Percentiles rank a stretch among this genome's conserved stretches.
Conservation (phyloP, 129 eudicot genomes). For the Deinandra increscens region DNA sequence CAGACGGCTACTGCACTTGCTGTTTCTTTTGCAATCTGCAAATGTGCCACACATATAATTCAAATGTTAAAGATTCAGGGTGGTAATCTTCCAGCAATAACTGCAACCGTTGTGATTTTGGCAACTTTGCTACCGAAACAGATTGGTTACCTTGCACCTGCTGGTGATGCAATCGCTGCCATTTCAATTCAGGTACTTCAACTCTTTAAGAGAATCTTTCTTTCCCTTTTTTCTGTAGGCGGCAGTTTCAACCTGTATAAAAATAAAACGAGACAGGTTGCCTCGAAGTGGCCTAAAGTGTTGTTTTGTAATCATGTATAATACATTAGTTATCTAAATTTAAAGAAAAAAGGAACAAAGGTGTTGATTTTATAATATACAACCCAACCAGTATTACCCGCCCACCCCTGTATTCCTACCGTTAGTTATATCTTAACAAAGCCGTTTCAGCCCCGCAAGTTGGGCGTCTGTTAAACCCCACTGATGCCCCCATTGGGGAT, state of each 20-base stretch:
- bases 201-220: background rate
- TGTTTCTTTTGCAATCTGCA: slow-evolving; percentile 71
- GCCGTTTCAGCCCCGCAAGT: background rate
- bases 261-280: background rate
- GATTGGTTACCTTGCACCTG: slow-evolving; percentile 68
- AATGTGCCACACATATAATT: slow-evolving; percentile 44
- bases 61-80: slow-evolving; percentile 48
- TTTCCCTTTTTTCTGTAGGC: too few species aligned
- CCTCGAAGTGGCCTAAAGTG: background rate
- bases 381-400: background rate
- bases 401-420: background rate
- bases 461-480: too few species aligned
- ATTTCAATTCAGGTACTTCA: slow-evolving; percentile 74
- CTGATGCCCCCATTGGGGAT: too few species aligned
- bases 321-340: too few species aligned
- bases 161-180: slow-evolving; percentile 69
- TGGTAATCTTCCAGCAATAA: slow-evolving; percentile 62
- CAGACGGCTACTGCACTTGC: slow-evolving; percentile 69
- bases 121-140: slow-evolving; percentile 66
- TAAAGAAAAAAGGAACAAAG: too few species aligned
- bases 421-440: background rate
- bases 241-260: background rate
- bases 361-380: too few species aligned
- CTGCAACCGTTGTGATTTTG: slow-evolving; percentile 64
- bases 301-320: background rate